Evolutionary conservation across 768 basidiomycete species (phyloP).

Genomic region (Psilocybe subaeruginosa): DNA sequence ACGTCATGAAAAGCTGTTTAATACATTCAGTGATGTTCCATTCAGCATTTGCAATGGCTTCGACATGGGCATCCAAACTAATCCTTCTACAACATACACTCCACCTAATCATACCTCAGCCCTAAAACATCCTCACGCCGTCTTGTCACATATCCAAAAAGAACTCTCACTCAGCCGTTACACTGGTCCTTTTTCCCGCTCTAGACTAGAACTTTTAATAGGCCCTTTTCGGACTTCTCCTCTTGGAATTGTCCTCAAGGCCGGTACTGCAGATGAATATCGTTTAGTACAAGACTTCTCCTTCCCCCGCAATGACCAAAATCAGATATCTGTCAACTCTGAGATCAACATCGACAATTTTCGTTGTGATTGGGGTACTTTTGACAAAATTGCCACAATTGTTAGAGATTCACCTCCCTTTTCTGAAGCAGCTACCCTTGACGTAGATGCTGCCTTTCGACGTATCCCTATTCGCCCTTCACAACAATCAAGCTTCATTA

Average conservation of each 20-base stretch:
- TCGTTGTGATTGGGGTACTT: slow-evolving; percentile 26
- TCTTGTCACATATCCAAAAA: slow-evolving; percentile 17
- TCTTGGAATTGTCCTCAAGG: slow-evolving; percentile 40
- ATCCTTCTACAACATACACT: slow-evolving; percentile 13
- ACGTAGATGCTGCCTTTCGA: slow-evolving; percentile 39
- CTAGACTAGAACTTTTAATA: slow-evolving; percentile 32
- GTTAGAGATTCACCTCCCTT: slow-evolving; percentile 30
- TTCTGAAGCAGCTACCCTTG: slow-evolving; percentile 37
- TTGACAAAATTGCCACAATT: slow-evolving; percentile 9
- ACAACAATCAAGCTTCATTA: slow-evolving; percentile 25
- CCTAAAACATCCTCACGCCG: slow-evolving; percentile 9
- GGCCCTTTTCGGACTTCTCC: slow-evolving; percentile 45
- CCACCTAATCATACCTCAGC: slow-evolving; percentile 27
- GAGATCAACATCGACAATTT: slow-evolving; percentile 32
- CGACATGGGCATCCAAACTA: slow-evolving; percentile 21
- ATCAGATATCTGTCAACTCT: slow-evolving; percentile 30
- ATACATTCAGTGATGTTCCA: slow-evolving; percentile 25
- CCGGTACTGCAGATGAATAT: slow-evolving; percentile 19
- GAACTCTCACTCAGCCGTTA: slow-evolving; percentile 29
- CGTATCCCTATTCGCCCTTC: slow-evolving; percentile 33
- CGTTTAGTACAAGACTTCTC: slow-evolving; percentile 36
- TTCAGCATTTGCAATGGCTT: slow-evolving; percentile 24
- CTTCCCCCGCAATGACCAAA: slow-evolving; percentile 24
- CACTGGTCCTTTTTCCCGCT: slow-evolving; percentile 29
- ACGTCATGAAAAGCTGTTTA: slow-evolving; percentile 3